phyloP scores from a whole-genome alignment of 164 flowering plant genomes.

The Magnolia officinalis region DNA sequence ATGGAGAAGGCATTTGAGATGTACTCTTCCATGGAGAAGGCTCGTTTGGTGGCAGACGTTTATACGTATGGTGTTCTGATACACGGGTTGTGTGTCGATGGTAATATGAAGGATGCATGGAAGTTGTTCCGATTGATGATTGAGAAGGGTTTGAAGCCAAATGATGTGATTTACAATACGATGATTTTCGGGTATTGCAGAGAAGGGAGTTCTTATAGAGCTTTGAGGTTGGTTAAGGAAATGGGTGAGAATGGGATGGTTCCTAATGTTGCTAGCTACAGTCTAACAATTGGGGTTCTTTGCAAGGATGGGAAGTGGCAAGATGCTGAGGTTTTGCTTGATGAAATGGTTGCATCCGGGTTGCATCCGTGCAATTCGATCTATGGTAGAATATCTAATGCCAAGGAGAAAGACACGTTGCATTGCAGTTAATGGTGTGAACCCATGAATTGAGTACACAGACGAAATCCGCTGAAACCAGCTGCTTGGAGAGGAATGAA shows the following conservation, averaged over 20 bases:
- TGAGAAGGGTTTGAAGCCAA: constrained; percentile 46
- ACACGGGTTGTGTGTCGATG: constrained; percentile 55
- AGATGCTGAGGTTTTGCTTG: constrained; percentile 51
- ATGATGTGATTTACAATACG: constrained; percentile 61
- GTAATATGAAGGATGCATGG: constrained; percentile 71
- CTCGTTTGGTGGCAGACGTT: constrained; percentile 50
- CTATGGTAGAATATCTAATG: constrained; percentile 33
- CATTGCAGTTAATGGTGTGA: neutral
- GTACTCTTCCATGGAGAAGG: constrained; percentile 46
- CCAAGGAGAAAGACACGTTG: constrained; percentile 20
- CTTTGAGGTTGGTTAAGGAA: constrained; percentile 51
- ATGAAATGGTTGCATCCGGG: constrained; percentile 44
- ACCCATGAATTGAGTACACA: neutral
- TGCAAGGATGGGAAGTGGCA: constrained; percentile 57
- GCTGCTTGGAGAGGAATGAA: neutral
- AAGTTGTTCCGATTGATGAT: constrained; percentile 47
- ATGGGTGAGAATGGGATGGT: constrained; percentile 54
- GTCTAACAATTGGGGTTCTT: constrained; percentile 48
- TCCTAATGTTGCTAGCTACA: constrained; percentile 62
- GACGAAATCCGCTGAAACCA: neutral
- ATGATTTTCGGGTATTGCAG: constrained; percentile 64
- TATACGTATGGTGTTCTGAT: constrained; percentile 56
- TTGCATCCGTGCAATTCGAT: constrained; percentile 42
- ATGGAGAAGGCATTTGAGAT: constrained; percentile 56
- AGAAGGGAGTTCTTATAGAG: constrained; percentile 66